Evolutionary conservation across 208 protist species (phyloP).

Genomic region (Leishmania mexicana): DNA sequence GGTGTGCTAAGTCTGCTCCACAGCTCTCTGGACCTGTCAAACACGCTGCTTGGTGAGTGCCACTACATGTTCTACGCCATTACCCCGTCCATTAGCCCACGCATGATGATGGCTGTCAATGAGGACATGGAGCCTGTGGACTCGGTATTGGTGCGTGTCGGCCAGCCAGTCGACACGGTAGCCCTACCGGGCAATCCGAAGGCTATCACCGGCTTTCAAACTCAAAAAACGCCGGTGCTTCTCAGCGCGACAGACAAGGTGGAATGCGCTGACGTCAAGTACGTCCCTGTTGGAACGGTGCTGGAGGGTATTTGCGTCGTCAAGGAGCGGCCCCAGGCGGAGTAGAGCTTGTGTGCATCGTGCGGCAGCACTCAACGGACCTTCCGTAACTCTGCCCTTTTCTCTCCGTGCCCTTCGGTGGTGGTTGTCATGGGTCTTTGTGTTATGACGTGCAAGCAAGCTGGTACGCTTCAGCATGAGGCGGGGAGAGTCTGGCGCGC

Average conservation of each 20-base stretch:
- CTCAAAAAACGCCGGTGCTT: constrained; percentile 99
- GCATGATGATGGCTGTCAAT: constrained; percentile 98
- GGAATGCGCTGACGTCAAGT: constrained; percentile 97
- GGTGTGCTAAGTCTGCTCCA: constrained; percentile 94
- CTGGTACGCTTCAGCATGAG: neutral
- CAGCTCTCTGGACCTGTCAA: constrained; percentile 91
- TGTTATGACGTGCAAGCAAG: neutral
- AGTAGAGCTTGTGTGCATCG: neutral
- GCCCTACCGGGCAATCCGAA: constrained; percentile 98
- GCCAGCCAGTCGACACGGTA: constrained; percentile 95
- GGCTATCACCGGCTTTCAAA: constrained; percentile 99
- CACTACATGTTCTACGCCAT: constrained; percentile 98
- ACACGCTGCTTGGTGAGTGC: constrained; percentile 93
- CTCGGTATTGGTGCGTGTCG: constrained; percentile 93
- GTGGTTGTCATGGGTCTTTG: neutral
- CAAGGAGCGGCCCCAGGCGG: constrained; percentile 57
- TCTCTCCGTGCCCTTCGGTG: too few species aligned
- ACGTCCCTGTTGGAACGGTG: constrained; percentile 62
- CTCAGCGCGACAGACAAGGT: constrained; percentile 96
- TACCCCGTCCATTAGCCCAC: constrained; percentile 93
- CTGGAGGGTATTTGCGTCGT: constrained; percentile 91
- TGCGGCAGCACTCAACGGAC: neutral
- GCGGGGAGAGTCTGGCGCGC: neutral
- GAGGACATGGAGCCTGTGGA: constrained; percentile 93
- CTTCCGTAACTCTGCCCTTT: neutral